Percentiles rank a stretch among this genome's conserved stretches.
phyloP scores from a whole-genome alignment of 1,139 yeast genomes.

The Yamadazyma sp. region DNA sequence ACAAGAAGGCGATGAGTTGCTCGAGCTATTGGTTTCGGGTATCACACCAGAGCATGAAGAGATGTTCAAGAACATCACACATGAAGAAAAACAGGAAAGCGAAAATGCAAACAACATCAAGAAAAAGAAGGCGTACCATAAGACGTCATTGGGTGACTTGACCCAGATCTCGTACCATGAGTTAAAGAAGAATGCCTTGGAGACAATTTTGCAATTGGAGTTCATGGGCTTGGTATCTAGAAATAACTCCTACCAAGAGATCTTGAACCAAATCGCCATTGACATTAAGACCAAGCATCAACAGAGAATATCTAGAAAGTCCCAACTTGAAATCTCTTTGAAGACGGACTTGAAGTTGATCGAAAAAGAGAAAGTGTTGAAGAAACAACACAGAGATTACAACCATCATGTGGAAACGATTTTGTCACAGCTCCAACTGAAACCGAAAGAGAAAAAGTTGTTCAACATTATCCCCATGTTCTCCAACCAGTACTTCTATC shows the following conservation, averaged over 20 bases:
- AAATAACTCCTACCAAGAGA: constrained; percentile 70
- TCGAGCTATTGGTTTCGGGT: constrained; percentile 72
- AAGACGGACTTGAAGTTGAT: constrained; percentile 59
- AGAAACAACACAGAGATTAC: constrained; percentile 63
- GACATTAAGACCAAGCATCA: constrained; percentile 81
- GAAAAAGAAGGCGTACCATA: constrained; percentile 36
- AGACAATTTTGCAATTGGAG: constrained; percentile 75
- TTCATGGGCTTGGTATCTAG: constrained; percentile 64
- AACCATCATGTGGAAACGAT: constrained; percentile 68
- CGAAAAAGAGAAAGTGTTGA: constrained; percentile 62
- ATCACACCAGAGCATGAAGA: constrained; percentile 69
- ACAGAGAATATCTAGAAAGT: constrained; percentile 60
- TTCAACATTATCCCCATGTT: constrained; percentile 61
- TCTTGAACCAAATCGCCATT: constrained; percentile 78
- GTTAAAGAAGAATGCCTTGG: constrained; percentile 74
- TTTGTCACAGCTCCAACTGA: constrained; percentile 60
- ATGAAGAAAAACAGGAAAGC: constrained; percentile 42
- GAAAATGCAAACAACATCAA: constrained; percentile 16
- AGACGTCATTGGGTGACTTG: constrained; percentile 53
- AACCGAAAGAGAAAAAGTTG: constrained; percentile 50
- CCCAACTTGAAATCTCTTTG: constrained; percentile 61
- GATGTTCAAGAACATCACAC: constrained; percentile 55
- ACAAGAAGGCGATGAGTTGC: constrained; percentile 70
- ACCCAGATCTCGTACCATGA: constrained; percentile 65
- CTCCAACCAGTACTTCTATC: constrained; percentile 78